These are phyloP conservation scores for Ganoderma multipileum DNA, from an alignment of 1,284 basidiomycete genomes.

Conservation along the genomic window DNA sequence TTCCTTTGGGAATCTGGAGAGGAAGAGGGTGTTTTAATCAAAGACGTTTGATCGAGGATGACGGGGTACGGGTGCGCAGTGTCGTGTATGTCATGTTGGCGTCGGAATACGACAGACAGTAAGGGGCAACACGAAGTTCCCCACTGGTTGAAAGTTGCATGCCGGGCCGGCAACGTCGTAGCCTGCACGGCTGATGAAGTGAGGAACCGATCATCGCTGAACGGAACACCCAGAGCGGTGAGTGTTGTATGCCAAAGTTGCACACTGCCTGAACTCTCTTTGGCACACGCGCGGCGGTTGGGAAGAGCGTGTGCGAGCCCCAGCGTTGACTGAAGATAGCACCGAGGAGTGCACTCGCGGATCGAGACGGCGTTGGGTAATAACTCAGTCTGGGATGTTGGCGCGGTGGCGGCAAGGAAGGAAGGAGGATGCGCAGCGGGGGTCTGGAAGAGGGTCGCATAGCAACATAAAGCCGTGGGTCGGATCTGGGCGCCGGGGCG, in stretches of 20 bases:
- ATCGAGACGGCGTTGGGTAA: neutral
- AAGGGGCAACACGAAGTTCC: neutral
- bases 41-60: conserved; percentile 20
- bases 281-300: neutral
- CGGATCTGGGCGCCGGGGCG: conserved; percentile 11
- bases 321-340: neutral
- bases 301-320: neutral
- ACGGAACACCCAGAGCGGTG: neutral
- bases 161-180: conserved; percentile 1
- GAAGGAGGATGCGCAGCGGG: neutral
- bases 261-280: neutral
- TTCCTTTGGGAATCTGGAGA: neutral
- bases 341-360: neutral
- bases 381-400: neutral
- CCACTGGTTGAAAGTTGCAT: neutral
- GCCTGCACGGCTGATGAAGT: conserved; percentile 15
- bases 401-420: neutral
- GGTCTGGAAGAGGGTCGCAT: conserved; percentile 8
- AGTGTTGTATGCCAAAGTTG: neutral
- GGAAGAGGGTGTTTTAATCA: conserved; percentile 16
- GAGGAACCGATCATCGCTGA: conserved; percentile 22
- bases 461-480: conserved; percentile 13
- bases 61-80: conserved; percentile 10
- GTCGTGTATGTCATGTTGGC: neutral
- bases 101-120: neutral